Evolutionary conservation across 169 alveolate genomes (phyloP), one percentile per base, ranked within the genome.

Genomic region (Babesia caballi): DNA sequence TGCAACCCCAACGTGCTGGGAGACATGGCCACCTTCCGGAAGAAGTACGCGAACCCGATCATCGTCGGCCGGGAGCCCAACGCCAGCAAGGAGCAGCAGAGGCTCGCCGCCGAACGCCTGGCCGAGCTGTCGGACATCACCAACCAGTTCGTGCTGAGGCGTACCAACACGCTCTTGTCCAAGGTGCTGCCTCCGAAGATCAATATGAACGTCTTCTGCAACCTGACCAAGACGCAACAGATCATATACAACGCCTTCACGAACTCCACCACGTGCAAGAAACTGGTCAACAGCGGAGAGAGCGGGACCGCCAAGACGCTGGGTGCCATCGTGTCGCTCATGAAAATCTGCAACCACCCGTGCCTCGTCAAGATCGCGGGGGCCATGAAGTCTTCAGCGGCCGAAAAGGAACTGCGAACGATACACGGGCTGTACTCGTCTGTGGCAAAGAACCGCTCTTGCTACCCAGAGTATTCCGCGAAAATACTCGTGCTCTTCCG

Each of bases 301-400:
- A 66, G 59, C 9, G 57, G 85, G 14, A 72, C 89, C 8, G 90
- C 89, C 36, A 89, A 85, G 67, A 89, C 85, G 28, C 77, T 92
- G 44, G 74, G 92, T 15, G 83, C 90, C 27, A 92, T 92, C 53
- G 93, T 91, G 52, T 78, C 92, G 21, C 84, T 92, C 12, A 91
- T 89, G 93, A 90, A 90, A 85, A 83, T 92, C n/a, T 92, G 96
- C 60, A 92, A 92, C 66, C 96, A 92, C 74, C 96, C 96, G n/a
- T 75, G 80, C 25, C 83, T 92, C 30, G 63, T 78, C 7, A 67
- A 78, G 35, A 60, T 35, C 15, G 65, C 52, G 5, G 70, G 68
- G 7, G 8, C 56, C n/a, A 40, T 66, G 61, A 66, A 52, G 32
- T 21, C 69, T 1, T 1, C 40, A 15, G 54, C 17, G 17, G 87